A percentile compares a stretch with the other conserved stretches of the same genome.
phyloP scores from a whole-genome alignment of 257 asterid species.

The Cruciata laevipes region DNA sequence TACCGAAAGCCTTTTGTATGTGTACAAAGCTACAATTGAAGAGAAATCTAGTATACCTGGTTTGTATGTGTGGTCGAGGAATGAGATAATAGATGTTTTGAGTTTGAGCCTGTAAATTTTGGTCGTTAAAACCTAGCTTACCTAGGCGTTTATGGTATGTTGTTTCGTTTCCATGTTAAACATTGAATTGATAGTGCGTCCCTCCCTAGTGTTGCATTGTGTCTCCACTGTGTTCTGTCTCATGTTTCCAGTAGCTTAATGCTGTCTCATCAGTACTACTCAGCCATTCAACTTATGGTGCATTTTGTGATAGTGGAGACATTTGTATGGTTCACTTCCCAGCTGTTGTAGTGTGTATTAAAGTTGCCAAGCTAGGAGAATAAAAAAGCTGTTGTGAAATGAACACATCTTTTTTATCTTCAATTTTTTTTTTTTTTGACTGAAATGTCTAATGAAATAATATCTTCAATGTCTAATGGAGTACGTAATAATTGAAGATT shows the following conservation, averaged over 20 bases:
- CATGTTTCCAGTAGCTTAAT: background rate
- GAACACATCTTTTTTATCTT: too few species aligned
- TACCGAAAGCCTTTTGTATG: background rate
- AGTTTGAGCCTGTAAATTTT: conserved; percentile 22
- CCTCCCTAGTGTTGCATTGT: background rate
- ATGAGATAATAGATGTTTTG: conserved; percentile 5
- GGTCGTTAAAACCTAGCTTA: background rate
- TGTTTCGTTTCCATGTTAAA: background rate
- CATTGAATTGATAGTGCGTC: background rate
- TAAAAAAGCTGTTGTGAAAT: too few species aligned
- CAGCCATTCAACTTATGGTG: background rate
- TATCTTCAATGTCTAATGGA: too few species aligned
- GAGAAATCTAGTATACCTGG: background rate
- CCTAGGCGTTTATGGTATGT: background rate
- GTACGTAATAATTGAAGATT: too few species aligned
- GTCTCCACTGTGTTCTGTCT: background rate
- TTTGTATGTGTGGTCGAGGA: background rate
- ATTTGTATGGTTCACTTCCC: background rate
- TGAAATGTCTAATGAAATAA: too few species aligned
- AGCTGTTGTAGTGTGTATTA: too few species aligned
- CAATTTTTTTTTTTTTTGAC: too few species aligned
- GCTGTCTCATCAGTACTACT: background rate
- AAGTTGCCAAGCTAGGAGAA: too few species aligned
- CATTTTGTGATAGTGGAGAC: background rate
- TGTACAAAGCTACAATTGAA: background rate